Evolutionary conservation across 257 asterid species (phyloP), one percentile per base, ranked within the genome.

Genomic region (Petrea volubilis): DNA sequence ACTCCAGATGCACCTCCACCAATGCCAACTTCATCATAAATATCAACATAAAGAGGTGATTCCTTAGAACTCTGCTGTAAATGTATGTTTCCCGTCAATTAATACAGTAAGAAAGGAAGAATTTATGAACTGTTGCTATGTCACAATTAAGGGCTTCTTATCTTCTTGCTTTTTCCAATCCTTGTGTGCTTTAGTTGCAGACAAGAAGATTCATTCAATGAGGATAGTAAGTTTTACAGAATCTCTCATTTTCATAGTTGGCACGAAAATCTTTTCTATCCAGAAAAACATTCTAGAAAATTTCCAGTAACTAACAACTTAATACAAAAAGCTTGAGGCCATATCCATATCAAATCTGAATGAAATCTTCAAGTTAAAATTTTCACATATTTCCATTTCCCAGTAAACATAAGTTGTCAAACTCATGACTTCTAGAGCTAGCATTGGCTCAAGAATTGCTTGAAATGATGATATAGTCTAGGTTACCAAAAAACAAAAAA

Each of bases 1-100:
- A 95, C 87, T 63, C 99, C 99, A 63, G 99, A 95, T 28, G 98
- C 99, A 71, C 99, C 99, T 61, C 99, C 99, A 36, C 99, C 99
- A 47, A 92, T 68, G 25, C 97, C 99, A 67, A 79, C 86, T 79
- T 90, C 98, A 82, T 95, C 97, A 71, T 88, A 95, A 53, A 95
- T 70, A 78, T 95, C 97, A 71, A 95, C 83, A 76, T 77, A 82
- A 58, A 95, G 28, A 66, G 71, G 80, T 41, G 84, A 67, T 66
- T 90, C 97, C 78, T 78, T 79, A 60, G 89, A 74, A 79, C 90
- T 81, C 53, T 79, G 81, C 98, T 95, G 90, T 67, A 78, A 71
- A 73, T 29, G 43, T 29, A 50, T 23, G 28, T 64, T 41, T 47
- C n/a, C 75, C 74, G 81, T 44, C 72, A 58, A 57, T 70, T 70